These are phyloP conservation scores for Steccherinum ochraceum DNA, from an alignment of 768 basidiomycete species.

Conservation along the genomic window DNA sequence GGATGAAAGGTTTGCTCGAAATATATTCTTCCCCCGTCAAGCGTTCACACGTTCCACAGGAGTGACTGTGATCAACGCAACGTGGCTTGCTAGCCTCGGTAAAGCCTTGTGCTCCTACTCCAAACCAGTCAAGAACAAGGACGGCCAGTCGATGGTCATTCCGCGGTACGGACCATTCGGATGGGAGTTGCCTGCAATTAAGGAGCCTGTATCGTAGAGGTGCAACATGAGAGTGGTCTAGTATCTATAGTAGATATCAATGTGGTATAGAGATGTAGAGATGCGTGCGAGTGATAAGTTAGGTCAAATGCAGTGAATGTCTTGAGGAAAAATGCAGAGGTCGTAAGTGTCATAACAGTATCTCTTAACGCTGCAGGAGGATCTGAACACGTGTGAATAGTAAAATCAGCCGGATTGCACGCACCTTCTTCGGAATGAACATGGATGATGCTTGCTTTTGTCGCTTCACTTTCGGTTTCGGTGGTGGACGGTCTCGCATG, in stretches of 20 bases:
- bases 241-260: neutral
- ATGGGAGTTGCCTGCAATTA: slow-evolving; percentile 81
- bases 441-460: slow-evolving; percentile 8
- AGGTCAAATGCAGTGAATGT: neutral
- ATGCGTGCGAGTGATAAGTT: neutral
- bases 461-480: neutral
- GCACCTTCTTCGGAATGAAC: slow-evolving; percentile 20
- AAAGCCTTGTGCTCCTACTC: slow-evolving; percentile 83
- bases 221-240: neutral
- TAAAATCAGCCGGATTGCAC: no score
- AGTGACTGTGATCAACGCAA: slow-evolving; percentile 77
- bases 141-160: slow-evolving; percentile 64
- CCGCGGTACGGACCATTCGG: slow-evolving; percentile 82
- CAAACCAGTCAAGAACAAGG: slow-evolving; percentile 68
- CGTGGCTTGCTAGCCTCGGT: slow-evolving; percentile 82
- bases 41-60: slow-evolving; percentile 33
- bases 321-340: neutral
- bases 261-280: neutral
- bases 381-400: no score
- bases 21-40: neutral
- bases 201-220: slow-evolving; percentile 5
- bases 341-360: neutral
- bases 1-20: slow-evolving; percentile 75
- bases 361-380: no score
- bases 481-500: neutral